phyloP scores from a whole-genome alignment of 2,329 filamentous ascomycete genomes.

The Penicillium sp. region DNA sequence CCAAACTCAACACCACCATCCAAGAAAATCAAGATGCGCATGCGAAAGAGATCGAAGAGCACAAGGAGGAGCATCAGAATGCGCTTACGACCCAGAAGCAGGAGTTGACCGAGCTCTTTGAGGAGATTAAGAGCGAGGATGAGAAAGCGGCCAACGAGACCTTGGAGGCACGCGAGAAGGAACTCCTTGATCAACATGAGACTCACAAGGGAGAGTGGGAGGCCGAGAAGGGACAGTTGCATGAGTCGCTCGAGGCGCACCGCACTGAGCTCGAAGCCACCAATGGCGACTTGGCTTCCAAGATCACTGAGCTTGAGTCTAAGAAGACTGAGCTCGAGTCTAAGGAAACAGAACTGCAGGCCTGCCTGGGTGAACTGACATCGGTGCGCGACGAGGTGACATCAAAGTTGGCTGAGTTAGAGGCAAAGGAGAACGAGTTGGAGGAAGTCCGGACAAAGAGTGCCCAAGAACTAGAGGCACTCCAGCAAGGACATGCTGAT shows the following conservation, averaged over 20 bases:
- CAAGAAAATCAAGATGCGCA: slow-evolving; percentile 49
- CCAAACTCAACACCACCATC: slow-evolving; percentile 37
- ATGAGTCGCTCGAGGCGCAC: slow-evolving; percentile 37
- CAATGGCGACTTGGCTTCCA: slow-evolving; percentile 31
- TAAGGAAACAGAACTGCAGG: slow-evolving; percentile 34
- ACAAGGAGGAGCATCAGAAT: slow-evolving; percentile 34
- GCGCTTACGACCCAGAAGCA: slow-evolving; percentile 46
- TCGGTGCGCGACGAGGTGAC: slow-evolving; percentile 28
- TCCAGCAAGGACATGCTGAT: slow-evolving; percentile 24
- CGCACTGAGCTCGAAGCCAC: slow-evolving; percentile 37
- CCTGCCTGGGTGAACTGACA: slow-evolving; percentile 29
- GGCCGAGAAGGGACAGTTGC: slow-evolving; percentile 39
- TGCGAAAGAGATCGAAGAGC: slow-evolving; percentile 36
- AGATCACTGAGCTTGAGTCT: slow-evolving; percentile 35
- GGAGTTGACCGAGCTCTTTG: slow-evolving; percentile 49
- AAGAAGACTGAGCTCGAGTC: slow-evolving; percentile 36
- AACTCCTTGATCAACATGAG: slow-evolving; percentile 44
- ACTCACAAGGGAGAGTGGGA: slow-evolving; percentile 37
- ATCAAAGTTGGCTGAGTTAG: slow-evolving; percentile 28
- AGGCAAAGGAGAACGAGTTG: slow-evolving; percentile 33
- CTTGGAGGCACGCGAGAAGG: slow-evolving; percentile 41
- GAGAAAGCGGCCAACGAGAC: slow-evolving; percentile 40
- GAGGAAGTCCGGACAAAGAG: slow-evolving; percentile 31
- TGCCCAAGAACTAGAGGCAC: slow-evolving; percentile 26
- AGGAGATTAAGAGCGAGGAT: slow-evolving; percentile 48